These are phyloP conservation scores for Kwoniella pini DNA, from an alignment of 768 basidiomycete genomes.

Conservation along the genomic window DNA sequence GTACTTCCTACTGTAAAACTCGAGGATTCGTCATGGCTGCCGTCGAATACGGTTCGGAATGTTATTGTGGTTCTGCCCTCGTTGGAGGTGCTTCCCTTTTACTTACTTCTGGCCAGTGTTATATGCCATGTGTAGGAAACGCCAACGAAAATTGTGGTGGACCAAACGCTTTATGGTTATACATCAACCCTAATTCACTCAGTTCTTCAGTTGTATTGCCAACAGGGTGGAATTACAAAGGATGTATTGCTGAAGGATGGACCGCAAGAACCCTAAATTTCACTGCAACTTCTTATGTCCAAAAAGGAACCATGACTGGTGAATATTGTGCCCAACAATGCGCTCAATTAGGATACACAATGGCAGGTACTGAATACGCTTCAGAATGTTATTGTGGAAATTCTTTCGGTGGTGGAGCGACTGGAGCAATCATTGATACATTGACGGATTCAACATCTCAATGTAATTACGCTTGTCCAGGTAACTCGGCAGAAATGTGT, in stretches of 20 bases:
- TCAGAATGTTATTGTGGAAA: constrained; percentile 36
- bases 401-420: constrained; percentile 18
- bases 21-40: constrained; percentile 37
- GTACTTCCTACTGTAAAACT: constrained; percentile 33
- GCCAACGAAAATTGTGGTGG: constrained; percentile 40
- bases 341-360: constrained; percentile 27
- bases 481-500: constrained; percentile 20
- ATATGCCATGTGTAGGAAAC: constrained; percentile 41
- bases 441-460: constrained; percentile 14
- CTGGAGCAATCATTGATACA: constrained; percentile 36
- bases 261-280: constrained; percentile 27
- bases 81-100: constrained; percentile 23
- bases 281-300: constrained; percentile 27
- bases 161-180: constrained; percentile 29
- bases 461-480: constrained; percentile 19
- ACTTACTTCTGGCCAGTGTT: constrained; percentile 30
- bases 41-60: constrained; percentile 42
- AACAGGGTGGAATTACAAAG: constrained; percentile 36
- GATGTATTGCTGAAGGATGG: constrained; percentile 38
- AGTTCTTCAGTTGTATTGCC: constrained; percentile 20
- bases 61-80: constrained; percentile 40
- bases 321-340: constrained; percentile 31
- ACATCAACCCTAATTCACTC: constrained; percentile 21
- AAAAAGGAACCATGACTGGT: constrained; percentile 18
- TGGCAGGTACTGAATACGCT: constrained; percentile 37